A percentile compares a stretch with the other conserved stretches of the same genome.
phyloP scores from a whole-genome alignment of 129 eudicot species.

The Logfia minima region DNA sequence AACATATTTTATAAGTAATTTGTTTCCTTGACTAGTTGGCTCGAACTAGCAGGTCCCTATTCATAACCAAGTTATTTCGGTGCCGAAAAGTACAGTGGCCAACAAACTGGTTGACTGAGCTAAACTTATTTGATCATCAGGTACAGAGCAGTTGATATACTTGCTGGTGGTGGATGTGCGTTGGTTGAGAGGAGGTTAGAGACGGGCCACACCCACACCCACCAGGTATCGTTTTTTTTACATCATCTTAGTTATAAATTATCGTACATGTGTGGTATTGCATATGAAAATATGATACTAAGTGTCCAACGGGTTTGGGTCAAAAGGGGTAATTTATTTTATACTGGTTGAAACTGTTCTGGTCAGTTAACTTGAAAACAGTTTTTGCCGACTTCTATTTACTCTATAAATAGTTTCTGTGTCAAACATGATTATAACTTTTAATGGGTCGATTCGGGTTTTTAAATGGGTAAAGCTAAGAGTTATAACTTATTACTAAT shows the following conservation, averaged over 20 bases:
- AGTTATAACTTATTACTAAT: no score
- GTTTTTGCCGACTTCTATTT: neutral
- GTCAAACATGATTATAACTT: neutral
- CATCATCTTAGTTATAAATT: neutral
- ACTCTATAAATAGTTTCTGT: neutral
- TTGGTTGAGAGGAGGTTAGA: slow-evolving; percentile 94
- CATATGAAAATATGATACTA: neutral
- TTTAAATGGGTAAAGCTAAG: no score
- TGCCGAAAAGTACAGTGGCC: neutral
- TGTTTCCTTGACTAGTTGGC: neutral
- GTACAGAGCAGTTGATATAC: slow-evolving; percentile 81
- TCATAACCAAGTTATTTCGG: neutral
- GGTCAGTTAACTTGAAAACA: neutral
- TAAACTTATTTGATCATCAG: slow-evolving; percentile 39
- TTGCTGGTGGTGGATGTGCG: slow-evolving; percentile 92
- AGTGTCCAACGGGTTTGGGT: neutral
- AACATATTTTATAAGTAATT: neutral
- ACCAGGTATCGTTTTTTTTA: slow-evolving; percentile 59
- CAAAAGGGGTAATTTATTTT: neutral
- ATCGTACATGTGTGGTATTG: neutral
- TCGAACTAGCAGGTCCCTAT: neutral
- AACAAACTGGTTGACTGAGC: neutral
- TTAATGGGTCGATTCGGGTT: no score
- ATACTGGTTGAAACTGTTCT: neutral
- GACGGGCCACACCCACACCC: slow-evolving; percentile 95